Evolutionary conservation across 768 basidiomycete genomes (phyloP).

Genomic region (Tylopilus balloui): DNA sequence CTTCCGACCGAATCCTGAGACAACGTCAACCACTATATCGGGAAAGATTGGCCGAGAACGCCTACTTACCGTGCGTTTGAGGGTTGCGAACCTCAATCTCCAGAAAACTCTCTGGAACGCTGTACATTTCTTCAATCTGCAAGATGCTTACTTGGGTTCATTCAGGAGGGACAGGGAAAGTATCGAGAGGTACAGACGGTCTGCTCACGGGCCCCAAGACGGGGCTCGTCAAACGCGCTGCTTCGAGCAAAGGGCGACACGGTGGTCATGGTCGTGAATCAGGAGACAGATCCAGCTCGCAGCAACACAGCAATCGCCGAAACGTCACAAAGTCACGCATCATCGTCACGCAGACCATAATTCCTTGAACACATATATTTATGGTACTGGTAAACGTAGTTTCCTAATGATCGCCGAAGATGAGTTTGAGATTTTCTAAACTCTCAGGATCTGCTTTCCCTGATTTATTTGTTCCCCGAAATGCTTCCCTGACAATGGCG

Average conservation of each 20-base stretch:
- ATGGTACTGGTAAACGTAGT: too few species aligned
- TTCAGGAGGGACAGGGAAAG: constrained; percentile 16
- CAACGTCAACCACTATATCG: neutral
- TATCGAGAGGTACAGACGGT: constrained; percentile 38
- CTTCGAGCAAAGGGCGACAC: constrained; percentile 63
- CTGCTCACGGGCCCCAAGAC: constrained; percentile 49
- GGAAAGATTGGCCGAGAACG: neutral
- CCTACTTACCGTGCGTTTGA: constrained; percentile 79
- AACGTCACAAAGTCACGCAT: constrained; percentile 24
- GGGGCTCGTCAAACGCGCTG: constrained; percentile 50
- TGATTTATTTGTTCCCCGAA: constrained; percentile 50
- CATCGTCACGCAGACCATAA: constrained; percentile 44
- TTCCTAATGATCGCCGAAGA: constrained; percentile 15
- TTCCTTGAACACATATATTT: too few species aligned
- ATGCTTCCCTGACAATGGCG: constrained; percentile 81
- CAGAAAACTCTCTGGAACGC: constrained; percentile 92
- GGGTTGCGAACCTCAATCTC: constrained; percentile 98
- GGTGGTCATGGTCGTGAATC: constrained; percentile 27
- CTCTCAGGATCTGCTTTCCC: constrained; percentile 60
- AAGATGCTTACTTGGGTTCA: constrained; percentile 33
- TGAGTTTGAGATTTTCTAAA: constrained; percentile 66
- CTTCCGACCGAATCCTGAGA: constrained; percentile 83
- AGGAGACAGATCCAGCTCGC: constrained; percentile 15
- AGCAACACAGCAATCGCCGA: constrained; percentile 18
- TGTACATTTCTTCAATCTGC: constrained; percentile 98